These are phyloP conservation scores for Colletotrichum filicis DNA, from an alignment of 2,329 filamentous ascomycete species.

Conservation along the genomic window DNA sequence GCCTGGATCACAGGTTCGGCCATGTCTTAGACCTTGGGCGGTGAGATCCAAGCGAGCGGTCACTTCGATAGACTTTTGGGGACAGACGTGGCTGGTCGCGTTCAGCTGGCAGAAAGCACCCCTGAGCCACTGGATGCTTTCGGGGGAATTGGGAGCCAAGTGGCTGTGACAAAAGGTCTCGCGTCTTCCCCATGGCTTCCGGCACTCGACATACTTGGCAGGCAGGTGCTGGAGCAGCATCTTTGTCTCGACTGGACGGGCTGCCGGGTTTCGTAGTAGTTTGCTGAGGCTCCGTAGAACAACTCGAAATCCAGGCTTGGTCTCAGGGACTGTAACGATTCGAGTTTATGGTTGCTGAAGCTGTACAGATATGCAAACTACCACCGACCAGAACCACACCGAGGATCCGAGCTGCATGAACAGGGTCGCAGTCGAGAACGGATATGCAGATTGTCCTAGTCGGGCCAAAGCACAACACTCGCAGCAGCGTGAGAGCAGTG, in stretches of 20 bases:
- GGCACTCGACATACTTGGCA: background rate
- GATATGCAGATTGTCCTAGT: conserved; percentile 7
- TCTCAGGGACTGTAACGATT: too few relatives aligned
- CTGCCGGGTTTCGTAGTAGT: background rate
- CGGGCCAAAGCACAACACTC: conserved; percentile 1
- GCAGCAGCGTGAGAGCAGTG: background rate
- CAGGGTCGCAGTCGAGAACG: conserved; percentile 16
- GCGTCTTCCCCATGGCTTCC: background rate
- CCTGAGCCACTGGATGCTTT: conserved; percentile 14
- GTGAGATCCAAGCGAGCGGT: conserved; percentile 23
- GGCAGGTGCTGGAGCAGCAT: background rate
- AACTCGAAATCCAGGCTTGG: background rate
- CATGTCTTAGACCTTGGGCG: conserved; percentile 17
- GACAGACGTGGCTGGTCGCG: conserved; percentile 6
- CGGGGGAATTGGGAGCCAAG: background rate
- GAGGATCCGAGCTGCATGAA: background rate
- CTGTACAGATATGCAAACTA: background rate
- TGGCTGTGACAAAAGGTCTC: background rate
- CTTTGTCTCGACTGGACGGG: background rate
- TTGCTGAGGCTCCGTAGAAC: background rate
- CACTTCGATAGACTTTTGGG: background rate
- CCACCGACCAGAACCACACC: background rate
- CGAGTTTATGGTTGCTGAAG: background rate
- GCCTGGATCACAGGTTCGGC: background rate
- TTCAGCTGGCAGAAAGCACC: conserved; percentile 12